Evolutionary conservation across 1,284 basidiomycete species (phyloP).

Genomic region (Irpex sp.): DNA sequence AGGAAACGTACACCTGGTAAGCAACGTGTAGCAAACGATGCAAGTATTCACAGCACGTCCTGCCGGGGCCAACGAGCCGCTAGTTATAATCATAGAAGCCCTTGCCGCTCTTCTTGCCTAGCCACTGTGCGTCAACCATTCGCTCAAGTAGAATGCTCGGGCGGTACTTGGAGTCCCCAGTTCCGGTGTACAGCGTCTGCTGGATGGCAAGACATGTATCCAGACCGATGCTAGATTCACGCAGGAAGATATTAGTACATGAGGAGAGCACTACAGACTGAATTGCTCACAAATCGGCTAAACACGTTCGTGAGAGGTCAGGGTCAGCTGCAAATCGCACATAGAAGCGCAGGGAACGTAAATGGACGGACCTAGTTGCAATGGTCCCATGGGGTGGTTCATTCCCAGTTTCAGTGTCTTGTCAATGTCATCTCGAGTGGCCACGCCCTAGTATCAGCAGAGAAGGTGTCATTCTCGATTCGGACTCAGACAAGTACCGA

Average conservation of each 20-base stretch:
- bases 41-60: background rate
- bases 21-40: background rate
- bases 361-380: slow-evolving; percentile 62
- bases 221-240: slow-evolving; percentile 74
- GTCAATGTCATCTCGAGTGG: slow-evolving; percentile 93
- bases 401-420: slow-evolving; percentile 91
- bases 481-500: background rate
- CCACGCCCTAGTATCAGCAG: slow-evolving; percentile 59
- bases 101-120: slow-evolving; percentile 88
- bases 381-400: slow-evolving; percentile 94
- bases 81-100: slow-evolving; percentile 80
- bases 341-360: slow-evolving; percentile 1
- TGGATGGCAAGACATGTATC: slow-evolving; percentile 92
- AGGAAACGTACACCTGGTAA: background rate
- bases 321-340: slow-evolving; percentile 3
- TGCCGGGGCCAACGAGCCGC: background rate
- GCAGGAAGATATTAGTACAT: background rate
- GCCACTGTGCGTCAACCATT: slow-evolving; percentile 97
- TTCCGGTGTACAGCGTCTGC: slow-evolving; percentile 84
- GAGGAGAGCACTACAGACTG: slow-evolving; percentile 2
- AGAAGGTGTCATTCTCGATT: background rate
- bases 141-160: slow-evolving; percentile 86
- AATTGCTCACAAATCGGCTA: slow-evolving; percentile 74
- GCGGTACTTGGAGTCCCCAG: slow-evolving; percentile 95
- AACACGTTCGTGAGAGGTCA: slow-evolving; percentile 10